Evolutionary conservation across 768 basidiomycete genomes (phyloP), one percentile per base, ranked within the genome.

Genomic region (Boletus reticuloceps): DNA sequence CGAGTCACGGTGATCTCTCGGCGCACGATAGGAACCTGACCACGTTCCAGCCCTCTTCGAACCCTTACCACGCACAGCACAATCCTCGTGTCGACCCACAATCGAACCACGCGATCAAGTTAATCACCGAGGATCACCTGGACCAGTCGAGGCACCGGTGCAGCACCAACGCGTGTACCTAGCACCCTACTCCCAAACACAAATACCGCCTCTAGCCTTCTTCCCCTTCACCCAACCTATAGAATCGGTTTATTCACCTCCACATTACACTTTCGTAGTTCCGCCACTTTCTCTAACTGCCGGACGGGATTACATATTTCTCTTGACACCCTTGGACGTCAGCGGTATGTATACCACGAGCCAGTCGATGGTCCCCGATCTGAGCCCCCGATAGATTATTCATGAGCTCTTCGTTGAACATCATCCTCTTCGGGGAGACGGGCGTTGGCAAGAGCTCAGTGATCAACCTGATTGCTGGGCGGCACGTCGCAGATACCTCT

Each of bases 341-440:
- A 31, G 34, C 10, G 52, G 64, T 64, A 51, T 13, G 64, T 50
- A 16, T 44, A 9, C 36, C 49, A 32, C 37, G 22, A 52, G 20
- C 22, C 11, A 29, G 27, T 46, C 19, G 64, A 63, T 56, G 47
- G 17, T 17, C 9, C 6, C 39, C 47, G 61, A 66, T 64, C 64
- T 65, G n/a, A 65, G 22, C 27, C 14, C 12, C 31, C 17, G 34
- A 55, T 47, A 65, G 64, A 51, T 20, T 44, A 48, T 20, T 14
- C 59, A 65, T 67, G 64, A 49, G 51, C 39, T 36, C 59, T 31
- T 58, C 61, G 37, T 47, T 68, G 47, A 79, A 79, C 54, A 65
- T 78, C 50, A 68, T 79, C 40, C 39, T 79, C 2, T 79, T 79
- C 51, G 79, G 79, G 8, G 77, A 78, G 59, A 72, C 74, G 0